Evolutionary conservation across 495 filamentous ascomycete genomes (phyloP), one percentile per base, ranked within the genome.

Genomic region (Rostrohypoxylon terebratum): DNA sequence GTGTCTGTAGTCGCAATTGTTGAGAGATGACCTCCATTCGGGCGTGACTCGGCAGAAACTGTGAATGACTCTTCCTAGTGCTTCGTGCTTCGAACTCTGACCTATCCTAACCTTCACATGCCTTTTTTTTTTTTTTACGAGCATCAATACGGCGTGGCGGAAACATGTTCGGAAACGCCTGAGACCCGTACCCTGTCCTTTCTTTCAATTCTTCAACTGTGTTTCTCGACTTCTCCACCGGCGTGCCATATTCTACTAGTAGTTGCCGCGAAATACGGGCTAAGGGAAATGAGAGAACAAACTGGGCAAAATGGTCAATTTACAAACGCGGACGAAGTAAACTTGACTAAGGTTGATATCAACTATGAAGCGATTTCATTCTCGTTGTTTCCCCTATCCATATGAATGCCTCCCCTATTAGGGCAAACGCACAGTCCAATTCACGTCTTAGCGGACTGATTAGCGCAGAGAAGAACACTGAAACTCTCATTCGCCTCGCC

Each of bases 201-300:
- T 13, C 59, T 47, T 20, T 8, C 1, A 60, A 34, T 48, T 44
- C 21, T 54, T 58, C 50, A 58, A 62, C 57, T 69, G 62, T 53
- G 62, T 70, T 74, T 70, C 57, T 74, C 71, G 36, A 67, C 71
- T 74, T 74, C 63, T 36, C 66, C 63, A 64, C 61, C 66, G 34
- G 21, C 44, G 14, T 63, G 38, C 40, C 33, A 40, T 58, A 31
- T 33, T 13, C 38, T 28, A 65, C 42, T 21, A 63, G 47, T 57
- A 34, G 18, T 38, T 28, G 61, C 45, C 9, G 59, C 57, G 50
- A 34, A 45, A 45, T 21, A 59, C 48, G 58, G 34, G 31, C 44
- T 20, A 66, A 53, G 44, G 66, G 60, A 58, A 60, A 66, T 68
- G 58, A 65, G 21, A 25, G 54, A 65, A 25, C 44, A 54, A 34